These are phyloP conservation scores for Neospora caninum DNA, from an alignment of 169 alveolate species.

Conservation along the genomic window DNA sequence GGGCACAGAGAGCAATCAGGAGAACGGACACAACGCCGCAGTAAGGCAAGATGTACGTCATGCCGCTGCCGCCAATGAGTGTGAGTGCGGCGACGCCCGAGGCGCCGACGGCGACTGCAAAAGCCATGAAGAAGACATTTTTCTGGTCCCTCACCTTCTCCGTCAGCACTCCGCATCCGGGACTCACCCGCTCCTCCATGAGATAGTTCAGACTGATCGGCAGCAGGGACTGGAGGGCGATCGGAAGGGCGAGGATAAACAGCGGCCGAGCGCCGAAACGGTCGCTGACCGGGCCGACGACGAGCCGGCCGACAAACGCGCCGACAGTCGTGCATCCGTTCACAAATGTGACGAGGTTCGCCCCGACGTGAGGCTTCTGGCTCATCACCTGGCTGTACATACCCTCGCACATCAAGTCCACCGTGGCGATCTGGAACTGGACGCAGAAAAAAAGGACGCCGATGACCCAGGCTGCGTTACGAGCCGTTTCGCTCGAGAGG, in stretches of 20 bases:
- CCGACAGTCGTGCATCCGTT: slow-evolving; percentile 39
- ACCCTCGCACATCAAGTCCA: slow-evolving; percentile 58
- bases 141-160: slow-evolving; percentile 1
- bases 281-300: slow-evolving; percentile 66
- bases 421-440: slow-evolving; percentile 34
- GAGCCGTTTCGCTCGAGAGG: not conserved
- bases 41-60: not conserved
- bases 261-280: slow-evolving; percentile 42
- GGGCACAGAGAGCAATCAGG: not conserved
- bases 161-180: not conserved
- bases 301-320: slow-evolving; percentile 34
- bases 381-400: slow-evolving; percentile 47
- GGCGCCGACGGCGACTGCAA: slow-evolving; percentile 16
- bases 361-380: slow-evolving; percentile 26
- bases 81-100: slow-evolving; percentile 7
- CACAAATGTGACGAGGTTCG: slow-evolving; percentile 56
- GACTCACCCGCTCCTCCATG: slow-evolving; percentile 22
- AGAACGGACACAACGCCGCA: not conserved
- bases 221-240: slow-evolving; percentile 53
- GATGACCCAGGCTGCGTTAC: not conserved
- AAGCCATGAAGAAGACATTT: slow-evolving; percentile 7
- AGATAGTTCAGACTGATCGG: slow-evolving; percentile 46
- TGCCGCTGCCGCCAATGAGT: not conserved
- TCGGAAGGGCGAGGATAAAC: slow-evolving; percentile 47
- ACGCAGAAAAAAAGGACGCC: not conserved